Evolutionary conservation across 371 early-diverging fungal species (phyloP).

Genomic region (Capillidium heterosporum): DNA sequence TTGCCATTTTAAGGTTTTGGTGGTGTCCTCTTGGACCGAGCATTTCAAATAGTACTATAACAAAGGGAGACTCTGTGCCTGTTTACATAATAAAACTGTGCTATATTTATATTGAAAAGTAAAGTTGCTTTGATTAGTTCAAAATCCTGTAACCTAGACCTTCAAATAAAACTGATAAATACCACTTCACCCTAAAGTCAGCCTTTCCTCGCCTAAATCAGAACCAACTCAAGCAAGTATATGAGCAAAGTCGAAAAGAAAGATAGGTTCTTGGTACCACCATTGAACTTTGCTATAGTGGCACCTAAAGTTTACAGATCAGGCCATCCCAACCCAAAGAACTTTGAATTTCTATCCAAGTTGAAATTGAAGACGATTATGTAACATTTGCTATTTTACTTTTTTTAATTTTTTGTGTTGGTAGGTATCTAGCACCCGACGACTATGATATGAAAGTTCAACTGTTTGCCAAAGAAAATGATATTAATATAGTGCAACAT

Average conservation of each 20-base stretch:
- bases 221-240: no score
- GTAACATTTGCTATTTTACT: constrained; percentile 16
- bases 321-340: constrained; percentile 67
- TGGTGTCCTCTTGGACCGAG: no score
- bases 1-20: no score
- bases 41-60: no score
- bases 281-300: constrained; percentile 79
- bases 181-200: no score
- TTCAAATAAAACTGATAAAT: no score
- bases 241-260: neutral
- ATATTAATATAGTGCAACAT: constrained; percentile 58
- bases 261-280: constrained; percentile 43
- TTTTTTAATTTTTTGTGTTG: neutral
- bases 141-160: no score
- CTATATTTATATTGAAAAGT: no score
- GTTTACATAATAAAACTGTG: no score
- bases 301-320: constrained; percentile 71
- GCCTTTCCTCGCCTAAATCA: no score
- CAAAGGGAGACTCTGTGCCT: no score
- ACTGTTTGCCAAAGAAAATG: constrained; percentile 48
- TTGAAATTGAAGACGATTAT: constrained; percentile 57
- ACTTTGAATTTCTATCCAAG: constrained; percentile 59
- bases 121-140: no score
- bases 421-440: constrained; percentile 55
- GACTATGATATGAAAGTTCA: constrained; percentile 63